These are phyloP conservation scores for Globisporangium iwayamae DNA, from an alignment of 352 stramenopile species.

Conservation along the genomic window DNA sequence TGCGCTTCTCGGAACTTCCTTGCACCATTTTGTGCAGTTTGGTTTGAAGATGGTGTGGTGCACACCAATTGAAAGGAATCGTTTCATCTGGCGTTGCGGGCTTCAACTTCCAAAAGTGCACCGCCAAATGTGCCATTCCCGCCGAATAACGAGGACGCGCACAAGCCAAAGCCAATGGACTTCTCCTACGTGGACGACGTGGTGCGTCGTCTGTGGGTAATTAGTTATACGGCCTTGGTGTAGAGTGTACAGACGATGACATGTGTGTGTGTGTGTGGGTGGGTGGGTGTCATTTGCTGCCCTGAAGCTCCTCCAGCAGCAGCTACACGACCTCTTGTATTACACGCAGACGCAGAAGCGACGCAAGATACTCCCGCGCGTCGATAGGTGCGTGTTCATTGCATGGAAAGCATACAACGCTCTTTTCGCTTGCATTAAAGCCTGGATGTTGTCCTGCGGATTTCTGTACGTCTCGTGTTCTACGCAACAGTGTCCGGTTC, in stretches of 20 bases:
- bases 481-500: slow-evolving; percentile 22
- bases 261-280: too few species aligned
- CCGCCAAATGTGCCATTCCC: background rate
- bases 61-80: background rate
- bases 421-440: background rate
- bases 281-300: background rate
- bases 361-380: slow-evolving; percentile 38
- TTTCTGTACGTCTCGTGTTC: background rate
- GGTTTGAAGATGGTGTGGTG: background rate
- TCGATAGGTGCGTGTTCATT: slow-evolving; percentile 42
- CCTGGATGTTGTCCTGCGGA: background rate
- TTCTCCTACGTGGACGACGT: slow-evolving; percentile 15
- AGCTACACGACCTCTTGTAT: slow-evolving; percentile 60
- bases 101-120: slow-evolving; percentile 12
- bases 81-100: slow-evolving; percentile 2
- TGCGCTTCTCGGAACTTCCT: background rate
- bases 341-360: slow-evolving; percentile 47
- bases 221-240: too few species aligned
- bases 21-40: background rate
- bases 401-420: too few species aligned
- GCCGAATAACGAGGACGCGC: background rate
- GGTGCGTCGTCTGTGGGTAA: background rate
- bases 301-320: slow-evolving; percentile 42
- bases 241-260: background rate
- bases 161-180: slow-evolving; percentile 14